These are phyloP conservation scores for Tripidium arundinaceum DNA, from an alignment of 202 grass and related monocot genomes.

Conservation along the genomic window DNA sequence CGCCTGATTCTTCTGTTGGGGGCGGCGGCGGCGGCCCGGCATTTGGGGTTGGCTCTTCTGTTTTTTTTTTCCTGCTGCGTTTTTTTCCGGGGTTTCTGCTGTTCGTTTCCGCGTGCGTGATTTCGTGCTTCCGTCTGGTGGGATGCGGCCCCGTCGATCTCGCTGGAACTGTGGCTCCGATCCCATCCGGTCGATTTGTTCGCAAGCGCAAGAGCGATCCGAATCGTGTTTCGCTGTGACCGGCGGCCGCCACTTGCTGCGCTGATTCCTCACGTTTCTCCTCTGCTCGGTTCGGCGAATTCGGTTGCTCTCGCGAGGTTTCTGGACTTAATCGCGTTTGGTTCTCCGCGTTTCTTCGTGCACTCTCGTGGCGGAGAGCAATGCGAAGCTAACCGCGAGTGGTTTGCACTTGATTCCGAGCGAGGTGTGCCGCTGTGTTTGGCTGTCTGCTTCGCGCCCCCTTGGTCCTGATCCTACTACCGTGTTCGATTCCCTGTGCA, in stretches of 20 bases:
- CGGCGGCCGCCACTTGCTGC: neutral
- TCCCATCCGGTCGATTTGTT: conserved; percentile 18
- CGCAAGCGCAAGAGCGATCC: conserved; percentile 2
- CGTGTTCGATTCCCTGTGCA: conserved; percentile 16
- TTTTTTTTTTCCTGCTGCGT: neutral
- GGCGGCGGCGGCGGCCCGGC: neutral
- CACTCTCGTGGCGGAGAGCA: neutral
- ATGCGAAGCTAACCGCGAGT: neutral
- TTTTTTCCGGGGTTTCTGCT: conserved; percentile 20
- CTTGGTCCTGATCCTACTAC: conserved; percentile 15
- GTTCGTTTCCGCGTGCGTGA: conserved; percentile 4
- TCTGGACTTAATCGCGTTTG: neutral
- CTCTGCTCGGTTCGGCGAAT: neutral
- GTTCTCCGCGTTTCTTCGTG: neutral
- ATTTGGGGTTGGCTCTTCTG: conserved; percentile 24
- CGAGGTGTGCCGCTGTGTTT: neutral
- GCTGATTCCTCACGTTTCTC: conserved; percentile 13
- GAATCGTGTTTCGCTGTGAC: neutral
- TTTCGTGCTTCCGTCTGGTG: neutral
- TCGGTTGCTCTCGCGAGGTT: conserved; percentile 6
- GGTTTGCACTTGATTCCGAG: neutral
- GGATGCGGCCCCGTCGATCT: conserved; percentile 23
- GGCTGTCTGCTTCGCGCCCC: neutral
- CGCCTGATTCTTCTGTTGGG: neutral
- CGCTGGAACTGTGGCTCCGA: conserved; percentile 30